These are phyloP conservation scores for Sungouiella blattae DNA, from an alignment of 805 yeast genomes.

Conservation along the genomic window DNA sequence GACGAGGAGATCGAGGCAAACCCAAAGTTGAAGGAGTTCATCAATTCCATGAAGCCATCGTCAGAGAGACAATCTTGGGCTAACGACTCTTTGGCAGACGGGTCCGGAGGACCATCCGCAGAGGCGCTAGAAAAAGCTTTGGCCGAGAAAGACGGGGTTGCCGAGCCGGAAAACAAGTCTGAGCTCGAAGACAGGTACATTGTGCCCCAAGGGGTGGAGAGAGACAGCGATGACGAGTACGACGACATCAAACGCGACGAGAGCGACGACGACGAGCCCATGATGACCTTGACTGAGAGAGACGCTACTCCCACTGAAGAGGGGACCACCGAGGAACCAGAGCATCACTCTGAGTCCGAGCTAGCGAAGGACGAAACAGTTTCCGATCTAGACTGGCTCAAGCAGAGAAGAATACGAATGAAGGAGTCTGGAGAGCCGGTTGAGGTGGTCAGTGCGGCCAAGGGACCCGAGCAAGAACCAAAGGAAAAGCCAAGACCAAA, in stretches of 20 bases:
- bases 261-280: constrained; percentile 47
- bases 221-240: constrained; percentile 51
- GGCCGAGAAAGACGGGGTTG: constrained; percentile 18
- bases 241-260: constrained; percentile 39
- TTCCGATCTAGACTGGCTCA: constrained; percentile 86
- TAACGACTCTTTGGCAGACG: constrained; percentile 52
- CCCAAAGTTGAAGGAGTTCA: constrained; percentile 71
- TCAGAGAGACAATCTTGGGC: constrained; percentile 73
- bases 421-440: constrained; percentile 27
- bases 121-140: constrained; percentile 44
- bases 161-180: neutral
- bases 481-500: constrained; percentile 1
- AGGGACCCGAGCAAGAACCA: constrained; percentile 2
- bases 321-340: constrained; percentile 10
- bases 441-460: constrained; percentile 7
- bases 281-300: constrained; percentile 38
- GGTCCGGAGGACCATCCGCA: constrained; percentile 43
- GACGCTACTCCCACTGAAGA: constrained; percentile 21
- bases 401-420: constrained; percentile 69
- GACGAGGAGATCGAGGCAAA: constrained; percentile 62
- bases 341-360: constrained; percentile 9
- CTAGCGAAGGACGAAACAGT: constrained; percentile 49
- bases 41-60: constrained; percentile 79
- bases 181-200: constrained; percentile 18
- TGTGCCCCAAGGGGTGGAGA: constrained; percentile 39